Percentiles rank a stretch among this genome's conserved stretches.
Evolutionary conservation across 108 stramenopile species (phyloP).

Genomic region (Pseudonitzschia multiseries): DNA sequence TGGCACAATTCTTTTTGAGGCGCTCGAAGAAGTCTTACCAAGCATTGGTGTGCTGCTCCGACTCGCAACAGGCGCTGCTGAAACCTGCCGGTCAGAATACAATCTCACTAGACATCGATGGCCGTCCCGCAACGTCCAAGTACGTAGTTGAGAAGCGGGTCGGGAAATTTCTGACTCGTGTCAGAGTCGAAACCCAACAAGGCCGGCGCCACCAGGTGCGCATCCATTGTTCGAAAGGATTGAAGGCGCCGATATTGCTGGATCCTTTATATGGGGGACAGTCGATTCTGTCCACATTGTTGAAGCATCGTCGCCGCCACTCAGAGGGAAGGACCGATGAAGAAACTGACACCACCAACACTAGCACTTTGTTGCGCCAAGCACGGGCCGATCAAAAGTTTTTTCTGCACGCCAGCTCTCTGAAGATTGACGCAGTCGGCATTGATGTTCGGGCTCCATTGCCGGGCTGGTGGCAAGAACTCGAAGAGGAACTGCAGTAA

Average conservation of each 20-base stretch:
- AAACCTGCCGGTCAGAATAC: background rate
- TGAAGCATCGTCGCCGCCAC: background rate
- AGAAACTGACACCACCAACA: constrained; percentile 9
- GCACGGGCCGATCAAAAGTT: constrained; percentile 24
- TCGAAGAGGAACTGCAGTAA: constrained; percentile 11
- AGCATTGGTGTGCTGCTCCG: constrained; percentile 25
- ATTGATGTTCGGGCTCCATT: constrained; percentile 46
- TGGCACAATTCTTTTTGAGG: constrained; percentile 59
- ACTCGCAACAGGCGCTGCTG: background rate
- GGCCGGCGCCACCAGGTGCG: constrained; percentile 81
- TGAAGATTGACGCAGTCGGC: constrained; percentile 40
- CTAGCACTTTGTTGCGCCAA: constrained; percentile 14
- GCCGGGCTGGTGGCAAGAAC: constrained; percentile 57
- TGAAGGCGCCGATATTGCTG: constrained; percentile 51
- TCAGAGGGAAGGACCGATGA: background rate
- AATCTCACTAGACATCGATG: constrained; percentile 10
- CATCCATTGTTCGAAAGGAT: constrained; percentile 58
- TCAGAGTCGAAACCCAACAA: constrained; percentile 52
- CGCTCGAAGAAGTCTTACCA: constrained; percentile 56
- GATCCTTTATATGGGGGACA: constrained; percentile 53
- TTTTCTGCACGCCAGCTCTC: constrained; percentile 55
- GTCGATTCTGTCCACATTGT: constrained; percentile 9
- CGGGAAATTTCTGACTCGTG: constrained; percentile 19
- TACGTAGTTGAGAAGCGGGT: constrained; percentile 27
- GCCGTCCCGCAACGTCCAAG: constrained; percentile 44